Evolutionary conservation across 2,329 filamentous ascomycete species (phyloP).

Genomic region (Aspergillus tanneri): DNA sequence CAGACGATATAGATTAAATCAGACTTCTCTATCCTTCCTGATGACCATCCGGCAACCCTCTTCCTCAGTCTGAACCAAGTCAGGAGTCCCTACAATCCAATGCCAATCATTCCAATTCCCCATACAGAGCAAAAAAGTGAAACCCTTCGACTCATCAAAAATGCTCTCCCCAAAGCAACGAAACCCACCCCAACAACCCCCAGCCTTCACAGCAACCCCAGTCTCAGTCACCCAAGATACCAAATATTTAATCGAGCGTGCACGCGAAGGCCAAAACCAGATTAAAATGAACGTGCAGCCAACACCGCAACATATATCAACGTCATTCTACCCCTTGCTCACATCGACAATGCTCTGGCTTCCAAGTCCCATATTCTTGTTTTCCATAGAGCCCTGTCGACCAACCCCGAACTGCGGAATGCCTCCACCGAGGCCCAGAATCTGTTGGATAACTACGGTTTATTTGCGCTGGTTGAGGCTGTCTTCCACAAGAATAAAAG

Average conservation of each 20-base stretch:
- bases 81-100: too few species aligned
- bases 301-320: slow-evolving; percentile 58
- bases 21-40: too few species aligned
- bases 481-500: slow-evolving; percentile 45
- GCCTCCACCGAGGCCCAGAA: slow-evolving; percentile 75
- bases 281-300: slow-evolving; percentile 47
- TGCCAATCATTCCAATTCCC: too few species aligned
- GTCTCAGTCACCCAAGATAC: slow-evolving; percentile 48
- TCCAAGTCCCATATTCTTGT: slow-evolving; percentile 66
- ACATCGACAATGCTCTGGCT: slow-evolving; percentile 66
- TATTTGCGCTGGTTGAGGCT: slow-evolving; percentile 49
- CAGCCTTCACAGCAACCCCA: slow-evolving; percentile 49
- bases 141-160: too few species aligned
- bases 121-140: too few species aligned
- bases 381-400: slow-evolving; percentile 78
- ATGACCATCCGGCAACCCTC: too few species aligned
- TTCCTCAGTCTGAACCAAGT: too few species aligned
- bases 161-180: too few species aligned
- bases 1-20: too few species aligned
- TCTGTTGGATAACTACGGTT: slow-evolving; percentile 62
- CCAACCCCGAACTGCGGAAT: slow-evolving; percentile 66
- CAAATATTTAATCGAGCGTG: slow-evolving; percentile 46
- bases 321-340: slow-evolving; percentile 66
- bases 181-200: slow-evolving; percentile 50
- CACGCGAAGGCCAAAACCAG: slow-evolving; percentile 45